Conservation (phyloP, 2,329 filamentous ascomycete genomes). For the Trichocomaceae sp. region DNA sequence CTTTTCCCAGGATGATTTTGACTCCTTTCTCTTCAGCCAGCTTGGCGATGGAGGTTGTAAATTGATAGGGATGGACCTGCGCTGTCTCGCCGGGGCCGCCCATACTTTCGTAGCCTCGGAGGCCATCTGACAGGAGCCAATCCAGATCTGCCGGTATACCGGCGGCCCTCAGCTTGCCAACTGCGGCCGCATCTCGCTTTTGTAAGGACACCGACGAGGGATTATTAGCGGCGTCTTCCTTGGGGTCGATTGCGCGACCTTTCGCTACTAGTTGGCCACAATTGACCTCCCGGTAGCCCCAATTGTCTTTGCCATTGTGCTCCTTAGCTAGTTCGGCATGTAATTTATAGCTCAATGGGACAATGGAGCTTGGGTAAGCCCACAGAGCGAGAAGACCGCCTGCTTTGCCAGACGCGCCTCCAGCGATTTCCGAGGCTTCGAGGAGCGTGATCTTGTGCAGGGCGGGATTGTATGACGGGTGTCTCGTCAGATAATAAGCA, state of each 20-base stretch:
- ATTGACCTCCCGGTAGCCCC: constrained; percentile 77
- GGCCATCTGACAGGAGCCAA: constrained; percentile 66
- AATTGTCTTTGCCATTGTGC: constrained; percentile 68
- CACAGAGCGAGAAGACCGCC: constrained; percentile 84
- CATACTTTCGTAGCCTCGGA: constrained; percentile 75
- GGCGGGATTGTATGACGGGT: constrained; percentile 68
- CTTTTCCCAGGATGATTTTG: constrained; percentile 61
- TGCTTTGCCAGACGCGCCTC: constrained; percentile 91
- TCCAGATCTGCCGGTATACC: constrained; percentile 71
- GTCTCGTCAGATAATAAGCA: constrained; percentile 83
- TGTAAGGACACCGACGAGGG: constrained; percentile 46
- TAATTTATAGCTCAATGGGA: constrained; percentile 76
- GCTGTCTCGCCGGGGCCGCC: constrained; percentile 73
- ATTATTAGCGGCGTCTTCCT: constrained; percentile 19
- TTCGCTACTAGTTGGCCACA: constrained; percentile 61
- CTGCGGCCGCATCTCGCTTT: constrained; percentile 49
- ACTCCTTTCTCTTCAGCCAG: constrained; percentile 65
- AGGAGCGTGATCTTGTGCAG: constrained; percentile 76
- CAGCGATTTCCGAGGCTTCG: constrained; percentile 77
- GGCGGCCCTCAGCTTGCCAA: constrained; percentile 48
- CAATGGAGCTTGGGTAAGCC: constrained; percentile 81
- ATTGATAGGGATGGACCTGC: constrained; percentile 87
- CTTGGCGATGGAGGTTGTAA: constrained; percentile 76
- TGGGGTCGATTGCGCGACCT: constrained; percentile 37
- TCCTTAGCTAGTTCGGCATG: constrained; percentile 79